Base-by-base conservation (phyloP, 495 filamentous ascomycete genomes). In the Platismatia glauca region DNA sequence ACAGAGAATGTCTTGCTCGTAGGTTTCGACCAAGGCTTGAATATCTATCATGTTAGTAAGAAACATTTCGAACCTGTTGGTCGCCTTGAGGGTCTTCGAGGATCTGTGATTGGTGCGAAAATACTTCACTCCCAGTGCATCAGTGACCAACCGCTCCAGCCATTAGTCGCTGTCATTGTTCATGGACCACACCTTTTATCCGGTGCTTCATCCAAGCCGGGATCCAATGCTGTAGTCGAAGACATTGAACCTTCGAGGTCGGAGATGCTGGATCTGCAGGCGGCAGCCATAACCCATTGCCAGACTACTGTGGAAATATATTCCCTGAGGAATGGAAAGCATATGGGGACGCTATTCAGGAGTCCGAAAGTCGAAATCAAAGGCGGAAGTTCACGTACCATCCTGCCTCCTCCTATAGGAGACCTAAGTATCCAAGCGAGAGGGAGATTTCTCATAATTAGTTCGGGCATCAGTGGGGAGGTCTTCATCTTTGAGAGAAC, bases 241-340 rank as follows among this genome's bases (percentile, higher is more conserved):
- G 63, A 61, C n/a, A 70, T 67, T 39, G 70, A 68, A 41, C 37
- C 68, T 44, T 68, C 68, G 4, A 55, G 31, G 13, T 70, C 68
- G 9, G 62, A 59, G 59, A 56, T 68, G 41, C 64, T 63, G 24
- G 68, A 66, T 61, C 53, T 70, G 34, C 46, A 70, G 29, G 39
- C 41, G 33, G 60, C 57, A 11, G 68, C 58, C 20, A 69, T 80
- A 38, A 76, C 78, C 12, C 78, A 76, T 35, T 95, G 91, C 68
- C 90, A 94, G 71, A 95, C 91, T 2, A 85, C 86, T 0, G 89
- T 93, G 6, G 90, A 95, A 61, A 78, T 96, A 1, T 93, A 90
- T 70, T 95, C 91, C 11, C 72, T 96, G 31, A 81, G 79, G 60
- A 88, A 83, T 9, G 82, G 86, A 57, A 76, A 79, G 57, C 84